Evolutionary conservation across 2,329 filamentous ascomycete genomes (phyloP).

Genomic region (Apiospora arundinis): DNA sequence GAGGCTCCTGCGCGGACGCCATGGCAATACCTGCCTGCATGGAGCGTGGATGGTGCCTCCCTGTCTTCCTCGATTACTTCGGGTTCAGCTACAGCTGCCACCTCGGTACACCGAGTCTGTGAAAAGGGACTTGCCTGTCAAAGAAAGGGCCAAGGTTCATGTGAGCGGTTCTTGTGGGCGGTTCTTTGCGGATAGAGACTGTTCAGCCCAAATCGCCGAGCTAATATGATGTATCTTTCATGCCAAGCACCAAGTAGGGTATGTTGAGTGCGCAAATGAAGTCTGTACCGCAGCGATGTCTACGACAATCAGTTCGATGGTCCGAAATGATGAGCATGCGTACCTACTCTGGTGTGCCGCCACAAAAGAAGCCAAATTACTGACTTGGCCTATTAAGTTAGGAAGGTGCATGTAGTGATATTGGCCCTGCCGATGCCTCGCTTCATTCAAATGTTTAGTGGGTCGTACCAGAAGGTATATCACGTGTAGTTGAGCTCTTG

Average conservation of each 20-base stretch:
- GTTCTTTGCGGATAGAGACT: not conserved
- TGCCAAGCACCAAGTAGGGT: no score
- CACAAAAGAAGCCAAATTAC: no score
- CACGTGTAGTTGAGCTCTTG: not conserved
- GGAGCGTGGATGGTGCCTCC: not conserved
- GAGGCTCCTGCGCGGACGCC: conserved; percentile 12
- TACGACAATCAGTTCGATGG: no score
- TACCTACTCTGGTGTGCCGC: no score
- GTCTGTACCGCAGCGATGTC: no score
- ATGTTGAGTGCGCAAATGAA: no score
- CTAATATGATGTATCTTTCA: no score
- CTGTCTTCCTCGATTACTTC: not conserved
- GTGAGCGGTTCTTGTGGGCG: not conserved
- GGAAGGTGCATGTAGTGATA: not conserved
- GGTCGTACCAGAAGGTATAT: not conserved
- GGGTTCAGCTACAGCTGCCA: not conserved
- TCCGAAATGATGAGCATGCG: no score
- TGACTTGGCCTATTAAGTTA: no score
- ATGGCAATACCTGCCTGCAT: not conserved
- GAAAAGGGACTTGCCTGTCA: not conserved
- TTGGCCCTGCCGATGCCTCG: not conserved
- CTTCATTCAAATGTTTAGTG: not conserved
- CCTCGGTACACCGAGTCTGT: not conserved
- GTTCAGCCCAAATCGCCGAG: not conserved
- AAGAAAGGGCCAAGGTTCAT: no score